phyloP scores from a whole-genome alignment of 1,284 basidiomycete genomes.

The Hemileia vastatrix region DNA sequence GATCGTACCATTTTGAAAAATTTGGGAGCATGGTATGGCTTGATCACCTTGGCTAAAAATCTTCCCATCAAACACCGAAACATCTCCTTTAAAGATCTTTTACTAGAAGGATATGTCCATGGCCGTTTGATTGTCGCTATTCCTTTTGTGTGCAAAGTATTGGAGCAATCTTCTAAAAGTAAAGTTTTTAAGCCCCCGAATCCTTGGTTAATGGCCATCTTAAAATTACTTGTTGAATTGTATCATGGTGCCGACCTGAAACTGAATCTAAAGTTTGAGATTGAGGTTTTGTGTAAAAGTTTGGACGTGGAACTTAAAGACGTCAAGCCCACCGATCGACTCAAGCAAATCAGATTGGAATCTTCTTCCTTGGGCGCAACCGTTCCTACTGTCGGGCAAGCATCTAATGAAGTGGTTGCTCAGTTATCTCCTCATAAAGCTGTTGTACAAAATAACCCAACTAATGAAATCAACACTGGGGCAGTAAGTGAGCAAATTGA shows the following conservation, averaged over 20 bases:
- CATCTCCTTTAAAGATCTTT: constrained; percentile 88
- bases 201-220: constrained; percentile 94
- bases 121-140: constrained; percentile 88
- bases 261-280: constrained; percentile 96
- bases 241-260: constrained; percentile 96
- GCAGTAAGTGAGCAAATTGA: constrained; percentile 8
- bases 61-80: constrained; percentile 87
- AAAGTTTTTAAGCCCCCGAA: constrained; percentile 91
- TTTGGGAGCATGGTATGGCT: constrained; percentile 87
- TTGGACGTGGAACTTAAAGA: constrained; percentile 78
- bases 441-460: background rate
- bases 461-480: background rate
- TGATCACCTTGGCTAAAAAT: constrained; percentile 82
- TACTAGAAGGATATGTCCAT: constrained; percentile 89
- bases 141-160: constrained; percentile 94
- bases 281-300: constrained; percentile 90
- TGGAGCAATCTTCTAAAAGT: constrained; percentile 80
- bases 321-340: constrained; percentile 63
- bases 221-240: constrained; percentile 82
- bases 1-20: constrained; percentile 88
- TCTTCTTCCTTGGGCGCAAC: no score
- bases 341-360: no score
- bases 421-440: no score
- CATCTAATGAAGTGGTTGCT: no score
- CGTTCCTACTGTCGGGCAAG: no score